phyloP scores from a whole-genome alignment of 257 asterid species.

The Forsythia suspensa region DNA sequence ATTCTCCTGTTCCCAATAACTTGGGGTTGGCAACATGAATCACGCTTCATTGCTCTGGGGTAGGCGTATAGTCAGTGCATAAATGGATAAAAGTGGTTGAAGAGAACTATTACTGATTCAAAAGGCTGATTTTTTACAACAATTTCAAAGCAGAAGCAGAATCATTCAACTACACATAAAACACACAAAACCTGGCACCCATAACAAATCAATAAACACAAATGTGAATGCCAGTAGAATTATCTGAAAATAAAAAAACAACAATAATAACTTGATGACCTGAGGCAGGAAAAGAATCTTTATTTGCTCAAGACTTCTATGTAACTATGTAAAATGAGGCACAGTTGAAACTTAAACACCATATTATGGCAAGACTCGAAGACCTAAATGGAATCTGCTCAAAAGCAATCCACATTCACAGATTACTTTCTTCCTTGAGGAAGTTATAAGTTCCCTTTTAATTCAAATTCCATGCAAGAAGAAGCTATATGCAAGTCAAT shows the following conservation, averaged over 20 bases:
- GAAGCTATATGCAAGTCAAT: background rate
- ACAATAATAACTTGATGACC: background rate
- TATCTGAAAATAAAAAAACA: background rate
- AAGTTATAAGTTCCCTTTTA: background rate
- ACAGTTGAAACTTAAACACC: background rate
- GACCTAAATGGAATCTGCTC: background rate
- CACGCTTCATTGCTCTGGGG: too few relatives aligned
- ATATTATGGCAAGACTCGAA: background rate
- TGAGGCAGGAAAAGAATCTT: too few relatives aligned
- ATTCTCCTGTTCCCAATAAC: too few relatives aligned
- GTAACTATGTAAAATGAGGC: background rate
- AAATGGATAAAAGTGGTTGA: too few relatives aligned
- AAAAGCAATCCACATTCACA: background rate
- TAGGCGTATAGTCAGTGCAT: too few relatives aligned
- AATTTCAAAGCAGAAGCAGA: background rate
- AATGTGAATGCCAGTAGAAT: background rate
- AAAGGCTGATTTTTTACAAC: background rate
- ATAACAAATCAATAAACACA: background rate
- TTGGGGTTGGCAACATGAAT: too few relatives aligned
- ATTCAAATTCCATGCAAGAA: background rate
- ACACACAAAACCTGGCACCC: background rate
- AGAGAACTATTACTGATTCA: background rate
- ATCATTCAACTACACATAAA: background rate
- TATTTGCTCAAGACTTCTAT: too few relatives aligned
- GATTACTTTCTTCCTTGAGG: background rate